Base-by-base conservation (phyloP, 768 basidiomycete species). In the Suillus spraguei region DNA sequence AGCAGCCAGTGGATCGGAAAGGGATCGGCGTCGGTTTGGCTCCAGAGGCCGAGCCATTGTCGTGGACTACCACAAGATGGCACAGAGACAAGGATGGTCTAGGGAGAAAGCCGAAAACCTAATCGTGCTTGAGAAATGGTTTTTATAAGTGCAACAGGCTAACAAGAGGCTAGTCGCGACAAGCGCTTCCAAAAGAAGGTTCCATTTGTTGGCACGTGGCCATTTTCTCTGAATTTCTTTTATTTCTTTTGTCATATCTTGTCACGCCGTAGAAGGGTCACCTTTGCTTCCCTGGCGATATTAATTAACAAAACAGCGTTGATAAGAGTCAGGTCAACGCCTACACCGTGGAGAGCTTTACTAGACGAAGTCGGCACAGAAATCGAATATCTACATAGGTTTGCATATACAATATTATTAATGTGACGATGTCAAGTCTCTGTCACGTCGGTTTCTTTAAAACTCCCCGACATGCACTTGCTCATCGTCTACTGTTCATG, bases 1-100 rank as follows among this genome's bases (percentile, higher is more conserved):
- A 60, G 79, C 85, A 61, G 85, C 77, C 69, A 94, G 83, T 49
- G 91, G 92, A 77, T 92, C 92, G 36, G 89, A 88, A 63, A 82
- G 74, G 35, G 82, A 81, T 68, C 78, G 75, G 35, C 74, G 76
- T 11, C 79, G 75, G 71, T 77, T 76, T n/a, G 75, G 75, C 56
- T 76, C 75, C 50, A 77, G 71, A 20, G 75, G 72, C 13, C 59
- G 41, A 64, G 65, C 66, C 72, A 73, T 71, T 66, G 47, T 59
- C 63, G 60, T 49, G 62, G 61, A 56, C 33, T 61, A 50, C 10
- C 58, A 56, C 28, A 53, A 36, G 41, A 58, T 22, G 10, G 20
- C 22, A 20, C 11, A 58, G 10, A 47, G 59, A 47, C 56, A 54
- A 59, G 17, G 64, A 61, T 1, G 56, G 60, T 47, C 59, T 49